Conservation (phyloP, 148 eudicot genomes). For the Hydrangea macrophylla region DNA sequence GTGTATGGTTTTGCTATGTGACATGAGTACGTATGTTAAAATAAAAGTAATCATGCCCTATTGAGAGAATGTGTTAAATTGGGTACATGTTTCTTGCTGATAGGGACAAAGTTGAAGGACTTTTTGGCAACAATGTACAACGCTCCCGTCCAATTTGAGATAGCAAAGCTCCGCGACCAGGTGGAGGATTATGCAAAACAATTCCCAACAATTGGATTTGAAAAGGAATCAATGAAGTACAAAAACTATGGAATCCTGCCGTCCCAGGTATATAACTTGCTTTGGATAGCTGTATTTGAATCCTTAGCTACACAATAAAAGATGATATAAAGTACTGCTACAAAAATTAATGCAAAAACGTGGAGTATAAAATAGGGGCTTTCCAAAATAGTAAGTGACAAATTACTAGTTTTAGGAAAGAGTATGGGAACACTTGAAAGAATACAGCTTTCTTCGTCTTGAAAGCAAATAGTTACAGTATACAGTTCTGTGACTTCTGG, state of each 20-base stretch:
- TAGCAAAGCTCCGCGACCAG: slow-evolving; percentile 65
- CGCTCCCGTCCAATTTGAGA: slow-evolving; percentile 59
- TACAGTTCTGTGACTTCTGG: not conserved
- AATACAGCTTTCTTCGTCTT: too few relatives aligned
- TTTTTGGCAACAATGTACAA: slow-evolving; percentile 70
- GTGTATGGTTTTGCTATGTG: slow-evolving; percentile 4
- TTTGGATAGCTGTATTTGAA: slow-evolving; percentile 7
- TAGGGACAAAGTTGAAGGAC: slow-evolving; percentile 98
- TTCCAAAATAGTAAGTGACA: not conserved
- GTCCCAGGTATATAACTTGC: slow-evolving; percentile 16
- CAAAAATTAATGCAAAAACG: too few relatives aligned
- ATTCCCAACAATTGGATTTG: slow-evolving; percentile 95
- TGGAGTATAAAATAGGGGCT: too few relatives aligned
- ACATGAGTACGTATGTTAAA: not conserved
- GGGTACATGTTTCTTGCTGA: slow-evolving; percentile 10
- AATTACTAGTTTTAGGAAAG: not conserved
- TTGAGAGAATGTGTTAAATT: not conserved
- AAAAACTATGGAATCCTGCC: slow-evolving; percentile 44
- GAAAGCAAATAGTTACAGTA: not conserved
- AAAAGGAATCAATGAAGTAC: slow-evolving; percentile 92
- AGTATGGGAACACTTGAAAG: not conserved
- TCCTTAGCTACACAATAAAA: not conserved
- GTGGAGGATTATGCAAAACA: slow-evolving; percentile 98
- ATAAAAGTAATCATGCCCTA: not conserved
- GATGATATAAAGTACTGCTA: too few relatives aligned